Base-by-base conservation (phyloP, 257 asterid species). In the Phtheirospermum japonicum region DNA sequence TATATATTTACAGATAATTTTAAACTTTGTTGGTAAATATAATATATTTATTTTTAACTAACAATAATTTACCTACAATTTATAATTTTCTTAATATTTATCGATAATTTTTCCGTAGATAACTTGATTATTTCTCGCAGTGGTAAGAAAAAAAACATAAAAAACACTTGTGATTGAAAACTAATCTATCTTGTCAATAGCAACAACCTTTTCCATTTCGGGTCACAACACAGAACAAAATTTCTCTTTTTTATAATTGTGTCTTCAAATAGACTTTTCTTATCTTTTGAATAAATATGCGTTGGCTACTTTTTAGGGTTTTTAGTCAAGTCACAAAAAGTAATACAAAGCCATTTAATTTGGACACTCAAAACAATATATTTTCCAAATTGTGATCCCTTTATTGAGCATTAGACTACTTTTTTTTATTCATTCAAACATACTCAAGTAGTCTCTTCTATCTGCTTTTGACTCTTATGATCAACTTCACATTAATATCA, bases 301-400 rank as follows among this genome's bases (percentile, higher is more conserved):
- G 4, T 78, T 49, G 72, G 76, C 42, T 77, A 71, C 75, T 76
- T 78, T 79, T 67, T 66, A 51, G 50, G 45, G 23, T 48, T 73
- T 72, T 61, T 71, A 63, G 87, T 81, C 83, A 69, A 79, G 76
- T 79, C 79, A 76, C 61, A 52, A 66, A 72, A 76, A 63, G 64
- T 54, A 37, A 45, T 18, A 62, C 66, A 26, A 67, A 71, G 36
- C 52, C 67, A 59, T 57, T 77, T 66, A 16, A 46, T 16, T 46
- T n/a, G 73, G 63, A 61, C 70, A 43, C 71, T 65, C 73, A 17
- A 64, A 64, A 67, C 7, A 59, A 52, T 48, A 61, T 55, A 69
- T 45, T 70, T 53, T 57, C 67, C 61, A 68, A 71, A 49, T 67
- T 68, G 73, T 67, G 79, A 76, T 66, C 65, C 69, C 81, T 82